phyloP scores from a whole-genome alignment of 352 stramenopile species.

The Phytophthora agathidicida region DNA sequence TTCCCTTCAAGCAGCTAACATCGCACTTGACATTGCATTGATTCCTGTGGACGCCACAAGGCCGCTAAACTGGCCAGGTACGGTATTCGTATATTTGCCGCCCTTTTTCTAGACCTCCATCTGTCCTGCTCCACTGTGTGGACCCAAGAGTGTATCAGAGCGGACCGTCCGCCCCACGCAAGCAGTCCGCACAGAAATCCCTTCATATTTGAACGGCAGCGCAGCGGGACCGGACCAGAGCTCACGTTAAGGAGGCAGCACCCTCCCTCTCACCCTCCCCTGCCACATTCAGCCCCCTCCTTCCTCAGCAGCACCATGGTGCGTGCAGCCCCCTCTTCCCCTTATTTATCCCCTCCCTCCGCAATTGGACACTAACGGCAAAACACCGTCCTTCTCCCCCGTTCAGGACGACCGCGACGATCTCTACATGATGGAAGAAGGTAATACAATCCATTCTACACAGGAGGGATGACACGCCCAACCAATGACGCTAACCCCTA shows the following conservation, averaged over 20 bases:
- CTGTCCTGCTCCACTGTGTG: conserved; percentile 11
- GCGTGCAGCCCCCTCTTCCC: neutral
- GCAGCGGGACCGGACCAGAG: conserved; percentile 14
- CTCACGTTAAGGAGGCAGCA: conserved; percentile 5
- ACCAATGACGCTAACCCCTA: neutral
- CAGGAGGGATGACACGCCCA: neutral
- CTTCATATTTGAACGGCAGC: conserved; percentile 40
- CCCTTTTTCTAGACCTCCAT: conserved; percentile 11
- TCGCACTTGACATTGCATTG: no score
- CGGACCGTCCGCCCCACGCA: conserved; percentile 7
- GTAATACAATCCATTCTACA: conserved; percentile 17
- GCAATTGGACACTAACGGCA: no score
- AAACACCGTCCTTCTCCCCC: conserved; percentile 9
- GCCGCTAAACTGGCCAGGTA: conserved; percentile 2
- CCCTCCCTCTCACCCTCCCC: neutral
- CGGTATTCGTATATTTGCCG: neutral
- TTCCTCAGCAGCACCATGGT: conserved; percentile 27
- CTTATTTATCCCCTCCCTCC: no score
- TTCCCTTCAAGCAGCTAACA: no score
- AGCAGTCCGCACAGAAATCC: conserved; percentile 22
- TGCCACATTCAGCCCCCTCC: neutral
- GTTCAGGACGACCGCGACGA: conserved; percentile 53
- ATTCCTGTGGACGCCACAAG: no score
- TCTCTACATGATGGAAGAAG: conserved; percentile 53
- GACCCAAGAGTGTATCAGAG: conserved; percentile 26